Conservation (phyloP, 305 asterid genomes). For the Fraxinus floribunda region DNA sequence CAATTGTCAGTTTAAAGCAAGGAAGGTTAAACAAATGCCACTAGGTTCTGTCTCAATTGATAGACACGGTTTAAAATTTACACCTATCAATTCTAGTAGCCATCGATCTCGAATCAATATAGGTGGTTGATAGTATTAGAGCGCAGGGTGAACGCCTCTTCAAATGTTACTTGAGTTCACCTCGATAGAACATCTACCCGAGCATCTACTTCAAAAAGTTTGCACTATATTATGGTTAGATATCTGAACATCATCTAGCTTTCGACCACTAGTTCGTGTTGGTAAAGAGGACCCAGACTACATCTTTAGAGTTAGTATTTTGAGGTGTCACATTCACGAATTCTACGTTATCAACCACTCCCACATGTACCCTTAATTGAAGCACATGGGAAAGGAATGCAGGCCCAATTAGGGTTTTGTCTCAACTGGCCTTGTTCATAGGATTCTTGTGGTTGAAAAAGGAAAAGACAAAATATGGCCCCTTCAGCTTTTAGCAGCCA, state of each 20-base stretch:
- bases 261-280: background rate
- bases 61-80: background rate
- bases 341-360: background rate
- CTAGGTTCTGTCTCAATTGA: background rate
- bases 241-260: background rate
- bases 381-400: background rate
- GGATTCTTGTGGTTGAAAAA: slow-evolving; percentile 23
- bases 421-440: background rate
- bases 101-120: background rate
- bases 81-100: background rate
- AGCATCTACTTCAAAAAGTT: background rate
- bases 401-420: background rate
- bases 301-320: background rate
- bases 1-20: background rate
- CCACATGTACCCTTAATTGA: background rate
- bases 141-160: too few relatives aligned
- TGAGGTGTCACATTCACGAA: background rate
- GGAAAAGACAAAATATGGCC: slow-evolving; percentile 7
- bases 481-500: background rate
- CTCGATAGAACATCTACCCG: background rate
- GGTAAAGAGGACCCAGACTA: background rate
- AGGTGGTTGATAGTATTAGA: background rate
- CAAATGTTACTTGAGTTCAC: background rate
- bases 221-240: background rate
- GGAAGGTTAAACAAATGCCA: background rate